These are phyloP conservation scores for Gardenia jasminoides DNA, from an alignment of 257 asterid genomes.

Conservation along the genomic window DNA sequence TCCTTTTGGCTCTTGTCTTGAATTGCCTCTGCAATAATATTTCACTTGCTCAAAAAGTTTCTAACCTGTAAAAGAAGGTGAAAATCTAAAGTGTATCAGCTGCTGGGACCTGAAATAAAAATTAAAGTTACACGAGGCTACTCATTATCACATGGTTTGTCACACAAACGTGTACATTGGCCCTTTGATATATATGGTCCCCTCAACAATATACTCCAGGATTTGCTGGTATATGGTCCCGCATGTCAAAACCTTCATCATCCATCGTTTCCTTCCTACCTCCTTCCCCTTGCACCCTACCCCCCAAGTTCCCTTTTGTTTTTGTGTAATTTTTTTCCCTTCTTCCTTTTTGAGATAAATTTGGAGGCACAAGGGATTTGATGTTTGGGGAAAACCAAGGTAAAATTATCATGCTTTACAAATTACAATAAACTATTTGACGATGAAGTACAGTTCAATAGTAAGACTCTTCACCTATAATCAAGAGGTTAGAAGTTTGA, in stretches of 20 bases:
- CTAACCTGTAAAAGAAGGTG: not conserved
- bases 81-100: not conserved
- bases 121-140: constrained; percentile 5
- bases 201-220: constrained; percentile 11
- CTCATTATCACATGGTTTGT: constrained; percentile 26
- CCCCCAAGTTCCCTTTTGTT: no score
- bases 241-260: constrained; percentile 6
- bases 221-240: constrained; percentile 16
- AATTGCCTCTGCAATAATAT: not conserved
- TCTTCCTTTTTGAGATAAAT: not conserved
- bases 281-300: not conserved
- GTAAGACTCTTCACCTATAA: no score
- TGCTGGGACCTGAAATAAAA: not conserved
- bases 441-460: no score
- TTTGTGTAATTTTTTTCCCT: not conserved
- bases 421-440: no score
- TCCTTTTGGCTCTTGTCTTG: not conserved
- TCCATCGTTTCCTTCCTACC: not conserved
- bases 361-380: not conserved
- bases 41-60: not conserved
- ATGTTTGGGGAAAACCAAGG: not conserved
- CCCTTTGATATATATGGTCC: constrained; percentile 11
- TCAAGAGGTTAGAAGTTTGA: no score
- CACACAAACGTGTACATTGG: constrained; percentile 17
- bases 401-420: not conserved